Percentiles rank a stretch among this genome's conserved stretches.
phyloP scores from a whole-genome alignment of 306 rosid species.

The Rubus parviflorus region DNA sequence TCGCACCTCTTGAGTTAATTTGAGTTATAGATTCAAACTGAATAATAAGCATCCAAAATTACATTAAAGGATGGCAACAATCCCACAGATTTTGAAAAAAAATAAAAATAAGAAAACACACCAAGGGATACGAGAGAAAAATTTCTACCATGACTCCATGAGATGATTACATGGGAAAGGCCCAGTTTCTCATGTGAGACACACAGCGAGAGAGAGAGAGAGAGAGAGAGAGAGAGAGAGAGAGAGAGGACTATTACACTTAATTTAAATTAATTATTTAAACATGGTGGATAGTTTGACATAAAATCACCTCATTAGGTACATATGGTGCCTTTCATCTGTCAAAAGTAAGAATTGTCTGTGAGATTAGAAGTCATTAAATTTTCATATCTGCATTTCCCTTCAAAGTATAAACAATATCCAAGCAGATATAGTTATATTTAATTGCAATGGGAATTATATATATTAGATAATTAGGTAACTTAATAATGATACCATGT shows the following conservation, averaged over 20 bases:
- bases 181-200: neutral
- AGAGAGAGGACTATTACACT: neutral
- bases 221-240: neutral
- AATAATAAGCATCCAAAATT: neutral
- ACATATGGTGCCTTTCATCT: neutral
- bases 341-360: neutral
- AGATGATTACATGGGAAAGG: neutral
- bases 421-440: neutral
- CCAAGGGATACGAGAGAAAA: neutral
- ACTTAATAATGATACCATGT: neutral
- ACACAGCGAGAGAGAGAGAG: neutral
- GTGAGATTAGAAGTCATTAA: slow-evolving; percentile 1
- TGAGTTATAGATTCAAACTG: neutral
- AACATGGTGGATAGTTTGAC: slow-evolving; percentile 2
- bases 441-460: neutral
- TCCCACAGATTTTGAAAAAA: neutral
- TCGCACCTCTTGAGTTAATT: neutral
- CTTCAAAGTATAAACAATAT: neutral
- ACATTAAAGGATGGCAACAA: neutral
- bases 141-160: neutral
- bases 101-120: neutral
- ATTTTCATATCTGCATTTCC: neutral
- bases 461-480: slow-evolving; percentile 6
- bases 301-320: neutral
- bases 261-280: neutral